A percentile compares a stretch with the other conserved stretches of the same genome.
phyloP scores from a whole-genome alignment of 306 rosid genomes.

The Quercus mongolica region DNA sequence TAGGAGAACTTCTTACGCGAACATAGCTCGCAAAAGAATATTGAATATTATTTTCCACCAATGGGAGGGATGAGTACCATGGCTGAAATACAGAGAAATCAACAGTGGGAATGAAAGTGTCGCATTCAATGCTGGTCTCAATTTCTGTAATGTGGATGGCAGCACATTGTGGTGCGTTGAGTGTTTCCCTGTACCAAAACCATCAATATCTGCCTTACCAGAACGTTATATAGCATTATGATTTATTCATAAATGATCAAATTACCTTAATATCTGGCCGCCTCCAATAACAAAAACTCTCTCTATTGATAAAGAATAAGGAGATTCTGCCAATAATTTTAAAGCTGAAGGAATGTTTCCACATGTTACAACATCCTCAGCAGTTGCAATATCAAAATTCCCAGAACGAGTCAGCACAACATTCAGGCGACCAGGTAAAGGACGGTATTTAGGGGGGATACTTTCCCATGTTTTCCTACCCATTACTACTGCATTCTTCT shows the following conservation, averaged over 20 bases:
- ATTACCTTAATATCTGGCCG: constrained; percentile 56
- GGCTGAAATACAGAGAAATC: constrained; percentile 49
- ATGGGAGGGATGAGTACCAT: constrained; percentile 56
- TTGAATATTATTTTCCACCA: constrained; percentile 41
- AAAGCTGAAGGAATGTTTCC: constrained; percentile 50
- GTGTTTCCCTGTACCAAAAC: constrained; percentile 46
- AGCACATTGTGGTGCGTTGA: constrained; percentile 52
- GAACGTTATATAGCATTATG: not conserved
- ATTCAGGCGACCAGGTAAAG: constrained; percentile 61
- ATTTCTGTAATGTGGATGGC: constrained; percentile 62
- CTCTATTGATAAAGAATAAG: constrained; percentile 49
- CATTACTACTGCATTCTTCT: constrained; percentile 60
- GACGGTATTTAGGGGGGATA: constrained; percentile 40
- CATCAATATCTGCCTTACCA: not conserved
- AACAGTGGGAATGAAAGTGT: constrained; percentile 48
- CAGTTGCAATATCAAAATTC: constrained; percentile 44
- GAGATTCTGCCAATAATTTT: constrained; percentile 52
- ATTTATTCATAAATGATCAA: not conserved
- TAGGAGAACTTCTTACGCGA: constrained; percentile 40
- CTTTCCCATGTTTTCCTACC: constrained; percentile 75
- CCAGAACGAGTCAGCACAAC: constrained; percentile 66
- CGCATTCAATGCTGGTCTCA: constrained; percentile 48
- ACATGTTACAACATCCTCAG: constrained; percentile 53
- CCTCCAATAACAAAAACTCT: constrained; percentile 61
- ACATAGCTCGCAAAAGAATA: constrained; percentile 47